Evolutionary conservation across 805 yeast genomes (phyloP).

Genomic region (Metschnikowia lunata): DNA sequence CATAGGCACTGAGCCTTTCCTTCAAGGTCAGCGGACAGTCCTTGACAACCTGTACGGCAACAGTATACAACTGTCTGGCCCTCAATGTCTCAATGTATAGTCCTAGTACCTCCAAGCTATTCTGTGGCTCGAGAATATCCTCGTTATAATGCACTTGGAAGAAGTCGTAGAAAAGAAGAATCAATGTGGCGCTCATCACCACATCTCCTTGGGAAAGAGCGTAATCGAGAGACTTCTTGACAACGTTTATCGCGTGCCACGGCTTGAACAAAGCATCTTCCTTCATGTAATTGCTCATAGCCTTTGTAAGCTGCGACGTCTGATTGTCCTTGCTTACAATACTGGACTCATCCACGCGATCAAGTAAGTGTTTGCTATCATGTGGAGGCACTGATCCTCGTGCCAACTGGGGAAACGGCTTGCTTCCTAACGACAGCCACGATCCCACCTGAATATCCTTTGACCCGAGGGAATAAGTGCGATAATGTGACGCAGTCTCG

Average conservation of each 20-base stretch:
- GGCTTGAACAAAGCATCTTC: slow-evolving; percentile 30
- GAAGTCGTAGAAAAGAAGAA: slow-evolving; percentile 47
- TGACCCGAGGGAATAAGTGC: slow-evolving; percentile 7
- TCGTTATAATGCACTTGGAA: slow-evolving; percentile 6
- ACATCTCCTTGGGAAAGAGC: slow-evolving; percentile 61
- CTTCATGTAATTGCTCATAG: slow-evolving; percentile 12
- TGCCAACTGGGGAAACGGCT: neutral
- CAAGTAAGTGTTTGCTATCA: slow-evolving; percentile 6
- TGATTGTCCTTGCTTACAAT: slow-evolving; percentile 11
- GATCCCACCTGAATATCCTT: slow-evolving; percentile 7
- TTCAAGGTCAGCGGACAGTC: slow-evolving; percentile 30
- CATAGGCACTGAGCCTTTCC: slow-evolving; percentile 26
- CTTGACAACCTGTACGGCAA: slow-evolving; percentile 55
- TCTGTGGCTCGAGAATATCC: slow-evolving; percentile 18
- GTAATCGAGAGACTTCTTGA: slow-evolving; percentile 50
- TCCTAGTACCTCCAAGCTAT: slow-evolving; percentile 52
- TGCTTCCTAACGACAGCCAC: slow-evolving; percentile 6
- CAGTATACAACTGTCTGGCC: slow-evolving; percentile 46
- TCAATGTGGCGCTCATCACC: slow-evolving; percentile 53
- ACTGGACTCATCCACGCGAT: slow-evolving; percentile 18
- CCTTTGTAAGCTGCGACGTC: slow-evolving; percentile 25
- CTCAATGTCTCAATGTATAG: slow-evolving; percentile 53
- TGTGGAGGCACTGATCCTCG: neutral
- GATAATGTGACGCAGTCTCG: neutral
- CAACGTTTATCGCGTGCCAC: slow-evolving; percentile 52